Evolutionary conservation across 2,329 filamentous ascomycete genomes (phyloP), one percentile per base, ranked within the genome.

Genomic region (Pestalotiopsis fici): DNA sequence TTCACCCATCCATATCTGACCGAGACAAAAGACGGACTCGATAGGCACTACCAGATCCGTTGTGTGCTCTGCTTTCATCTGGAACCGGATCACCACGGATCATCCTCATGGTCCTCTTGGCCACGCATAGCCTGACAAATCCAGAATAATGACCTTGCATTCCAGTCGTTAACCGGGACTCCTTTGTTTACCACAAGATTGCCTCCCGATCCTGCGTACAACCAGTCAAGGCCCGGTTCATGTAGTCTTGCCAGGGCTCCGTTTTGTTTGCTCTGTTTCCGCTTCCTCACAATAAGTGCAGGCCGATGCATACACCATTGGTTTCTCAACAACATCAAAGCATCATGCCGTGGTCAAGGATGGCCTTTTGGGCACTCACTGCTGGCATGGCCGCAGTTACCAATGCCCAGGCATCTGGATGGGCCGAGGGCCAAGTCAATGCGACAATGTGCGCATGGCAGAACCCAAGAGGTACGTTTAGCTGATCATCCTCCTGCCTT

Each of bases 361-460:
- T 77, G 73, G 67, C 73, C 55, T 67, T 70, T 63, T 54, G 77
- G 67, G 73, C 74, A 55, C 68, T 78, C 59, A 59, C 74, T 67
- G 75, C 76, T 68, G 71, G 71, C 66, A 71, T 75, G 39, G 74
- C 72, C 57, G 74, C 74, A 56, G 65, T 76, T 35, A 78, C 71
- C 55, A 56, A 71, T 37, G 84, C 81, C 21, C 86, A 87, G 68
- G 78, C 81, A 74, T 73, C 81, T 65, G 76, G 77, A 78, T 90
- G 88, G 88, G 65, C 72, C n/a, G 57, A 76, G 1, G 77, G 78
- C 47, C 86, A 91, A 74, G 78, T 87, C 65, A 89, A 86, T 73
- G 82, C 86, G 5, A 85, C 85, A 15, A 86, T 92, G 75, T 91
- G 89, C 75, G 77, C 76, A 60, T 92, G 90, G 90, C 69, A 71